Conservation (phyloP, 768 basidiomycete genomes). For the Fibroporia radiculosa region DNA sequence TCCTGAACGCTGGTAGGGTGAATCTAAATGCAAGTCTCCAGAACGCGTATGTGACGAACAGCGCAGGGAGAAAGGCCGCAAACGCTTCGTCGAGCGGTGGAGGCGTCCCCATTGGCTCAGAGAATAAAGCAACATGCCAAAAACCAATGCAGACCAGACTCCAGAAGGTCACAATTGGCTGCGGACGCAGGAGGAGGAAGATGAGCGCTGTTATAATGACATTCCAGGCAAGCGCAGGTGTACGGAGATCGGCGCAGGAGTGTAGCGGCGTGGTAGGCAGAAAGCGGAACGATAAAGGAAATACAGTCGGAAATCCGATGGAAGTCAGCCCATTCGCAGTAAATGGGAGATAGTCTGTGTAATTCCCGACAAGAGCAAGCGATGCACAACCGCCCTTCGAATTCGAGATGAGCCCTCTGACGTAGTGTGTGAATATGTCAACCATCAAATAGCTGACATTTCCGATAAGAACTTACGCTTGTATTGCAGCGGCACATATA, state of each 20-base stretch:
- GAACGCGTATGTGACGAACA: conserved; percentile 74
- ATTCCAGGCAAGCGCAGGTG: conserved; percentile 67
- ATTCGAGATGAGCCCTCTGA: conserved; percentile 57
- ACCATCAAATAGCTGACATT: neutral
- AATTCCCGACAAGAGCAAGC: conserved; percentile 62
- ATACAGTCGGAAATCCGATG: conserved; percentile 64
- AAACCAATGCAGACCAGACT: conserved; percentile 76
- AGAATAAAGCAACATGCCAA: conserved; percentile 80
- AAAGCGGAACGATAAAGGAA: conserved; percentile 66
- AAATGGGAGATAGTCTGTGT: conserved; percentile 57
- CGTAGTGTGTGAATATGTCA: conserved; percentile 2
- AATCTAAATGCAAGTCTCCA: conserved; percentile 74
- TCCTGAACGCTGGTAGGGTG: conserved; percentile 60
- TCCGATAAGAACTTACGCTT: conserved; percentile 45
- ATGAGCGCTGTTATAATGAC: conserved; percentile 57
- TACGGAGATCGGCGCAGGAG: conserved; percentile 68
- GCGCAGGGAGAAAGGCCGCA: conserved; percentile 63
- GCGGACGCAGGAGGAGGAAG: conserved; percentile 68
- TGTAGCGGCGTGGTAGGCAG: conserved; percentile 36
- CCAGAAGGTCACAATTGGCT: conserved; percentile 63
- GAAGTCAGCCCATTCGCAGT: conserved; percentile 58
- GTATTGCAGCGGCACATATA: conserved; percentile 76
- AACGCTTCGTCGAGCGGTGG: conserved; percentile 71
- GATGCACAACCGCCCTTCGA: conserved; percentile 72
- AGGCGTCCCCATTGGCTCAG: conserved; percentile 58